Conservation (phyloP, 257 asterid genomes). For the Ligustrum vulgare region DNA sequence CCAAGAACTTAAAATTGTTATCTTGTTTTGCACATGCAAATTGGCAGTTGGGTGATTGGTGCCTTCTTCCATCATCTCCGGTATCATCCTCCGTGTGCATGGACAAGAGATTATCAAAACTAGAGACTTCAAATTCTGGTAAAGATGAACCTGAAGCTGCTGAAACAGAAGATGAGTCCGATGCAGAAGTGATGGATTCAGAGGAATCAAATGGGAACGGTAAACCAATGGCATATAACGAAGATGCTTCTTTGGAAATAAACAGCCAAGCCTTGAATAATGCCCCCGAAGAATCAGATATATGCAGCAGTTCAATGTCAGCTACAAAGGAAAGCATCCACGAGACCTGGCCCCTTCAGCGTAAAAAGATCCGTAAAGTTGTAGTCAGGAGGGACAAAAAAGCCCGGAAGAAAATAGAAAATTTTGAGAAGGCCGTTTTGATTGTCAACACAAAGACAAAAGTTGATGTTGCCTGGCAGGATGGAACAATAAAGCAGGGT, state of each 20-base stretch:
- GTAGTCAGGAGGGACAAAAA: constrained; percentile 78
- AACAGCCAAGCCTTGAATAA: constrained; percentile 35
- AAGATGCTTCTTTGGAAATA: constrained; percentile 39
- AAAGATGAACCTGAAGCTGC: constrained; percentile 64
- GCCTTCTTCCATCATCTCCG: constrained; percentile 60
- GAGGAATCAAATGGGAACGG: constrained; percentile 45
- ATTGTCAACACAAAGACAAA: constrained; percentile 68
- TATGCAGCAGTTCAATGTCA: constrained; percentile 48
- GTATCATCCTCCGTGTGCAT: constrained; percentile 32
- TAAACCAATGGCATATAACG: constrained; percentile 40
- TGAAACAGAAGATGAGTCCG: constrained; percentile 68
- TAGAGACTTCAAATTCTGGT: constrained; percentile 44
- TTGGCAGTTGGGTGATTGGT: constrained; percentile 99
- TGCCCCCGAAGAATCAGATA: constrained; percentile 38
- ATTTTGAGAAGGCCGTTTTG: constrained; percentile 78
- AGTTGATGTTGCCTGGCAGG: constrained; percentile 94
- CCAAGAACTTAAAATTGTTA: constrained; percentile 73
- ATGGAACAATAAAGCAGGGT: constrained; percentile 66
- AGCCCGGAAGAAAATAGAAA: constrained; percentile 77
- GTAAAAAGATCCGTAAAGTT: constrained; percentile 87
- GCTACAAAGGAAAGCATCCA: constrained; percentile 50
- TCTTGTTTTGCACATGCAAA: constrained; percentile 90
- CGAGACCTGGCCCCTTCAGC: constrained; percentile 74
- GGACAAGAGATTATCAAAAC: constrained; percentile 48
- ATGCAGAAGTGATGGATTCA: constrained; percentile 47